phyloP scores from a whole-genome alignment of 345 rosid species.

The Gossypioides kirkii region DNA sequence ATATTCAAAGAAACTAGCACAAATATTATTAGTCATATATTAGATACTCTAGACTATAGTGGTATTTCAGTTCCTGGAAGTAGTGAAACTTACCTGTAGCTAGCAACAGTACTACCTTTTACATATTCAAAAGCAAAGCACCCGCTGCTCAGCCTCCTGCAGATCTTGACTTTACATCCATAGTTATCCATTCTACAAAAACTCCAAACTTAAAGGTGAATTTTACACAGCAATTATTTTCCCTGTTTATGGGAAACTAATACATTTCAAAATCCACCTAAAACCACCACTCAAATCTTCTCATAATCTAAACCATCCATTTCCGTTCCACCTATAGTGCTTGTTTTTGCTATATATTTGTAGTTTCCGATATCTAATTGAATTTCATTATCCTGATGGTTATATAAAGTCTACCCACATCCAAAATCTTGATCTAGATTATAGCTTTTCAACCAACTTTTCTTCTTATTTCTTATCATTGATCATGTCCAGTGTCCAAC shows the following conservation, averaged over 20 bases:
- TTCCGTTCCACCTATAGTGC: neutral
- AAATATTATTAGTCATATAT: too few relatives aligned
- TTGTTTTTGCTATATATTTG: neutral
- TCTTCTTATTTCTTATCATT: neutral
- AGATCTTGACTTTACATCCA: slow-evolving; percentile 24
- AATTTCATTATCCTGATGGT: slow-evolving; percentile 1
- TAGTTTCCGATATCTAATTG: neutral
- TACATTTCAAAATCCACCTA: neutral
- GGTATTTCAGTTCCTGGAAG: too few relatives aligned
- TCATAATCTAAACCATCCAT: neutral
- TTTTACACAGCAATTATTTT: neutral
- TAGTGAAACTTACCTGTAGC: too few relatives aligned
- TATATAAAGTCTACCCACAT: too few relatives aligned
- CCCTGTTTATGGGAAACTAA: neutral
- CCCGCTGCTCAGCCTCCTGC: neutral
- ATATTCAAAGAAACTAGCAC: too few relatives aligned
- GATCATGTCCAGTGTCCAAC: slow-evolving; percentile 34
- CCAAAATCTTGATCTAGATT: neutral
- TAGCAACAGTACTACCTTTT: neutral
- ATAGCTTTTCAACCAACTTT: neutral
- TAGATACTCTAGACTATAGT: too few relatives aligned
- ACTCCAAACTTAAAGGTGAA: neutral
- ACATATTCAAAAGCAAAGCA: slow-evolving; percentile 19
- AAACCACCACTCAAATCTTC: slow-evolving; percentile 15
- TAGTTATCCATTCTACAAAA: neutral